Base-by-base conservation (phyloP, 208 protist species). In the Leishmania gerbilli region DNA sequence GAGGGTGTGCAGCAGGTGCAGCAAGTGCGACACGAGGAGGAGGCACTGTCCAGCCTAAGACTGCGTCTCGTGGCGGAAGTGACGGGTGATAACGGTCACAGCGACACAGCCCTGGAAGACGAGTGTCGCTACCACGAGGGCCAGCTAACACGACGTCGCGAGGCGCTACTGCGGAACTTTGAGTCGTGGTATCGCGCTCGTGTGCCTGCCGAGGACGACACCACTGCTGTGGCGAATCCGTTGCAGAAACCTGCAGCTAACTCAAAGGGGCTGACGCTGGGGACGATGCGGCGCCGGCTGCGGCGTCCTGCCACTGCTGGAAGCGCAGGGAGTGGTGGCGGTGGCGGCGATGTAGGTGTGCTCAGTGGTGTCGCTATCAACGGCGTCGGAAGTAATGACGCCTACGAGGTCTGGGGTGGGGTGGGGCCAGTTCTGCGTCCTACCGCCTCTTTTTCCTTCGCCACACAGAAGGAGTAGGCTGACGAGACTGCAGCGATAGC, bases 151-250 rank as follows among this genome's bases (percentile, higher is more conserved):
- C 65, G 62, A 8, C 82, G 34, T 21, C 82, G 82, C 6, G 56
- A 79, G 56, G 65, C 49, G n/a, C 78, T 86, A 40, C 82, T 86
- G 53, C 15, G 47, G 24, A 56, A 31, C 65, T 86, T 86, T 55
- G 82, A 86, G 67, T 49, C 24, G 47, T 86, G 82, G 82, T 47
- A 86, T 40, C 19, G 71, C 13, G 8, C 69, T 45, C 37, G 49
- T 51, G 27, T 11, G 42, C 9, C 15, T n/a, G 62, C 40, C 45
- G 11, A 55, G 19, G 31, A 21, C 62, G 34, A 34, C 34, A 24
- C 55, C 56, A 17, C 21, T 49, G 2, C 37, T 60, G 34, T 1
- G 5, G 11, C 49, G 37, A 47, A 27, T 45, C 24, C 53, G 3
- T 15, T 58, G 31, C 45, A 31, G 15, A n/a, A 27, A 6, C 11